phyloP scores from a whole-genome alignment of 208 protist genomes.

The Leishmania turanica region DNA sequence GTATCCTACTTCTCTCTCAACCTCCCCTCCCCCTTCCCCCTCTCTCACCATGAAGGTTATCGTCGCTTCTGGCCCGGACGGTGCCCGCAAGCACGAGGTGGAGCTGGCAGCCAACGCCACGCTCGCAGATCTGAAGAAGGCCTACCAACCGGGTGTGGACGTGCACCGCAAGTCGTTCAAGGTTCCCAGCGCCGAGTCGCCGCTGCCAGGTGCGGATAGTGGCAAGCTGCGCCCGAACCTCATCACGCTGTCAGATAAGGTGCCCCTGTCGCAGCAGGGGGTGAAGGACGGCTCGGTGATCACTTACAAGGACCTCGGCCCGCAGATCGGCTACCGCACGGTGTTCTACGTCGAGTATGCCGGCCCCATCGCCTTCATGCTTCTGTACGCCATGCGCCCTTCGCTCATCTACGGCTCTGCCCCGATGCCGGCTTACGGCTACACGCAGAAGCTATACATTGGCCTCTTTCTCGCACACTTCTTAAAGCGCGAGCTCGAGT shows the following conservation, averaged over 20 bases:
- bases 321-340: conserved; percentile 92
- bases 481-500: conserved; percentile 94
- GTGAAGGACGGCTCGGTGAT: conserved; percentile 70
- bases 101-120: conserved; percentile 64
- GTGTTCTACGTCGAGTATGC: conserved; percentile 96
- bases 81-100: conserved; percentile 47
- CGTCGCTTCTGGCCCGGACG: conserved; percentile 52
- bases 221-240: conserved; percentile 45
- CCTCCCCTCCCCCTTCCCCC: neutral
- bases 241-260: conserved; percentile 50
- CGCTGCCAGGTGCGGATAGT: conserved; percentile 35
- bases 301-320: conserved; percentile 92
- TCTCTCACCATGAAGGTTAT: conserved; percentile 68
- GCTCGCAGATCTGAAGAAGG: conserved; percentile 71
- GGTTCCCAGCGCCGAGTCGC: conserved; percentile 31
- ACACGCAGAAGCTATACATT: conserved; percentile 83
- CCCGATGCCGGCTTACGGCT: conserved; percentile 42
- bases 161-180: conserved; percentile 80
- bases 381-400: conserved; percentile 79
- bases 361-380: conserved; percentile 92
- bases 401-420: conserved; percentile 71
- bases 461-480: conserved; percentile 93
- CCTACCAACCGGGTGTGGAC: conserved; percentile 57
- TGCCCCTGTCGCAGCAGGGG: conserved; percentile 60
- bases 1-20: neutral